Base-by-base conservation (phyloP, 2,329 filamentous ascomycete species). In the Pseudogymnoascus sp. region DNA sequence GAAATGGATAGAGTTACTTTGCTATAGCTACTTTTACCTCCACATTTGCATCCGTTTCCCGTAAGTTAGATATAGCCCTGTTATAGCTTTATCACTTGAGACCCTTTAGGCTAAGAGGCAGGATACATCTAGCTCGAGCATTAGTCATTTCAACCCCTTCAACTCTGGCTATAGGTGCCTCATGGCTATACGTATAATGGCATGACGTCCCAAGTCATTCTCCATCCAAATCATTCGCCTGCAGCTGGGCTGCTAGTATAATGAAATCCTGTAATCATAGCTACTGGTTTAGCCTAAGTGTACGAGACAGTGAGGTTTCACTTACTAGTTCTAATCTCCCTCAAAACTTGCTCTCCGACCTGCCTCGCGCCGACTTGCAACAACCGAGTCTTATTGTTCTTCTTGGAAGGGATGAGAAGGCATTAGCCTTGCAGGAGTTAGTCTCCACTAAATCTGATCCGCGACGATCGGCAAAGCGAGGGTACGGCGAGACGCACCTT, bases 201-300 rank as follows among this genome's bases (percentile, higher is more conserved):
- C 33, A 37, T 37, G 11, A 8, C 33, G 9, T 14, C 33, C 33
- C 33, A 9, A 37, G 33, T 37, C 33, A 37, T 14, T 37, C 33
- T 37, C 33, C 33, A 37, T 37, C 12, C 33, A 37, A 37, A 37
- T 37, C 33, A 14, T 37, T 37, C 12, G 4, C 9, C 33, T 37
- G 33, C 33, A 37, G 33, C 33, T 37, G 33, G 33, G 11, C 33
- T 37, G 33, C 25, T 52, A 16, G 16, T 31, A 59, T 38, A 37
- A 71, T 71, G 63, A 69, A 67, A 62, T 60, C 60, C 63, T 71
- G 63, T 61, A 23, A 68, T 55, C 61, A 71, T 63, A 71, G 62
- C 43, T 40, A 68, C 43, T 71, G 58, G 70, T 65, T 71, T 23
- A 69, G 64, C 61, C 63, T 71, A 64, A 64, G 58, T 49, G 65